Percentiles rank a stretch among this genome's conserved stretches.
phyloP scores from a whole-genome alignment of 352 stramenopile genomes.

The Pythium chondricola region DNA sequence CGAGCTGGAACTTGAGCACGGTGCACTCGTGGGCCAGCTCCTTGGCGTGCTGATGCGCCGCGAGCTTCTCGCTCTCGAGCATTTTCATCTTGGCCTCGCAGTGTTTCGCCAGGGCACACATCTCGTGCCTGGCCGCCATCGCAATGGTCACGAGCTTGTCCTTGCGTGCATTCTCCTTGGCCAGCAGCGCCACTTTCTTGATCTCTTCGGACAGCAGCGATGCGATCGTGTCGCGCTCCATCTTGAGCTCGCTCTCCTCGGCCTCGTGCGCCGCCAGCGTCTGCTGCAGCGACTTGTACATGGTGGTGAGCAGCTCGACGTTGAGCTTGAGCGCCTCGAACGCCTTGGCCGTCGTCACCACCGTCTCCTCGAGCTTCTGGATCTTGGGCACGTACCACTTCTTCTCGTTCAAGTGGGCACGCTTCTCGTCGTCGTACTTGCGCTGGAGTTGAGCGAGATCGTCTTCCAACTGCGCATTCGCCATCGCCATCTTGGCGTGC shows the following conservation, averaged over 20 bases:
- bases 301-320: constrained; percentile 80
- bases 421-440: constrained; percentile 68
- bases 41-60: constrained; percentile 19
- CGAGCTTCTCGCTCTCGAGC: constrained; percentile 21
- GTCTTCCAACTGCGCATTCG: constrained; percentile 75
- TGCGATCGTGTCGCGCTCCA: constrained; percentile 47
- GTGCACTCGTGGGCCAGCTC: constrained; percentile 31
- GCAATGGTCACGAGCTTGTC: constrained; percentile 68
- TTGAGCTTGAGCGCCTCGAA: constrained; percentile 78
- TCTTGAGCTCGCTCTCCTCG: constrained; percentile 53
- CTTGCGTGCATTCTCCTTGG: constrained; percentile 65
- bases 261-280: constrained; percentile 42
- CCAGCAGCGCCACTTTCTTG: constrained; percentile 68
- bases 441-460: constrained; percentile 54
- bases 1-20: constrained; percentile 36
- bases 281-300: constrained; percentile 71
- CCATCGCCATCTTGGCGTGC: constrained; percentile 51
- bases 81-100: constrained; percentile 30
- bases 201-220: constrained; percentile 53
- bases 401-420: constrained; percentile 55
- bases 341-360: constrained; percentile 45
- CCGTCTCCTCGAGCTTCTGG: constrained; percentile 67
- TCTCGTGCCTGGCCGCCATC: constrained; percentile 74
- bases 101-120: constrained; percentile 45
- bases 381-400: constrained; percentile 65